These are phyloP conservation scores for Dactylonectria macrodidyma DNA, from an alignment of 2,329 filamentous ascomycete species.

Conservation along the genomic window DNA sequence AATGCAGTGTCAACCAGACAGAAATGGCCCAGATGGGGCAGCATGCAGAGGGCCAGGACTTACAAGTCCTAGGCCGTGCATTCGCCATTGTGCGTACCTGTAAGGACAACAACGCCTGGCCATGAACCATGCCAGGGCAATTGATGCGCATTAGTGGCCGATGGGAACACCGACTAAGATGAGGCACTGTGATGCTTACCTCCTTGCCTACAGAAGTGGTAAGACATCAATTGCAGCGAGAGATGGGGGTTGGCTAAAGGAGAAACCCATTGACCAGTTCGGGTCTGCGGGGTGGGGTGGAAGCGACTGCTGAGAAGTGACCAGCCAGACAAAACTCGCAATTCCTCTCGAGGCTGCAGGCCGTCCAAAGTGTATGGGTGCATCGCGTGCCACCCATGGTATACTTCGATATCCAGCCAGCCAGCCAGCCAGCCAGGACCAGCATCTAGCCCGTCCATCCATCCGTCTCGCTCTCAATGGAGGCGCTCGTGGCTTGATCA, in stretches of 20 bases:
- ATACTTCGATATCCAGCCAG: constrained; percentile 9
- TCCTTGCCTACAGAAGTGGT: constrained; percentile 9
- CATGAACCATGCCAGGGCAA: constrained; percentile 39
- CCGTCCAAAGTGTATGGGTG: neutral
- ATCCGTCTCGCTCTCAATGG: neutral
- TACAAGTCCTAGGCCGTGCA: constrained; percentile 15
- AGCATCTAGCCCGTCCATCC: constrained; percentile 26
- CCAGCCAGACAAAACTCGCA: constrained; percentile 1
- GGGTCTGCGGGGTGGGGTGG: neutral
- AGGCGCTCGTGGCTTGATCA: constrained; percentile 45
- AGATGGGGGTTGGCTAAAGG: neutral
- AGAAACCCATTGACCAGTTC: neutral
- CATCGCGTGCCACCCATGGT: constrained; percentile 14
- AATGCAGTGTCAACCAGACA: constrained; percentile 11
- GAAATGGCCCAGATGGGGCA: neutral
- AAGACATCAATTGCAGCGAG: constrained; percentile 16
- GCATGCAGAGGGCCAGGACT: constrained; percentile 5
- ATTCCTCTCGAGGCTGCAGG: constrained; percentile 2
- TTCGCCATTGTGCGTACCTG: constrained; percentile 1
- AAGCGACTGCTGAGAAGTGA: neutral
- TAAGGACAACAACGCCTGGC: constrained; percentile 10
- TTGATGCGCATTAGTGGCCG: constrained; percentile 44
- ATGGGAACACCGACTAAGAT: constrained; percentile 30
- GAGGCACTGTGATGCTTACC: constrained; percentile 33
- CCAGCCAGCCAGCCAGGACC: neutral